Base-by-base conservation (phyloP, 345 rosid genomes). In the Eucalyptus guilfoylei region DNA sequence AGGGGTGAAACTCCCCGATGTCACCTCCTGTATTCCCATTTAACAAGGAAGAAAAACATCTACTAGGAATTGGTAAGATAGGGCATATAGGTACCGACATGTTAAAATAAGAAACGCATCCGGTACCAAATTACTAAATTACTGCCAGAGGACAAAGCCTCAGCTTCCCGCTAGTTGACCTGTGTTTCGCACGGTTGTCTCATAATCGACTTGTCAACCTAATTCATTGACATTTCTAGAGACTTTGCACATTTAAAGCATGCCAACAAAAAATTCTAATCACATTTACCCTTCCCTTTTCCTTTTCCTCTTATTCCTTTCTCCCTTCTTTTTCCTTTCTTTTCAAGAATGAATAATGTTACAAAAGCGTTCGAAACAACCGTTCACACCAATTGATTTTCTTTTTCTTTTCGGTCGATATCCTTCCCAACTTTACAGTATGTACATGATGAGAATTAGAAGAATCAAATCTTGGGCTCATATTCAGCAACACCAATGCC, bases 331-430 rank as follows among this genome's bases (percentile, higher is more conserved):
- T 88, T 80, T 52, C 10, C 91, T 88, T 85, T 86, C 85, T 49
- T 89, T 87, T 86, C 93, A 93, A 91, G 94, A 96, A 96, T 95
- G 93, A 95, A 93, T 91, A 95, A 86, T 94, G 96, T 92, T 94
- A 94, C 95, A 95, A 91, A 92, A 90, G 93, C 94, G 89, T 88
- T 85, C 86, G 90, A 91, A 89, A 86, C 89, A 92, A 92, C 92
- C 91, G 93, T 93, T 95, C 92, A 90, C 95, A 92, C 93, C 93
- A 92, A 95, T 76, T 40, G 47, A 40, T 21, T 19, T 76, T 72
- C 42, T 34, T 76, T 37, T 21, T 37, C 42, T 37, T 76, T 19
- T 40, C 40, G 47, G 88, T 91, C 90, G 90, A 83, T 90, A 88
- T 88, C 91, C 89, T 89, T 42, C 80, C 90, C 92, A 88, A 93